These are phyloP conservation scores for Hippophae rhamnoides DNA, from an alignment of 306 rosid species.

Conservation along the genomic window DNA sequence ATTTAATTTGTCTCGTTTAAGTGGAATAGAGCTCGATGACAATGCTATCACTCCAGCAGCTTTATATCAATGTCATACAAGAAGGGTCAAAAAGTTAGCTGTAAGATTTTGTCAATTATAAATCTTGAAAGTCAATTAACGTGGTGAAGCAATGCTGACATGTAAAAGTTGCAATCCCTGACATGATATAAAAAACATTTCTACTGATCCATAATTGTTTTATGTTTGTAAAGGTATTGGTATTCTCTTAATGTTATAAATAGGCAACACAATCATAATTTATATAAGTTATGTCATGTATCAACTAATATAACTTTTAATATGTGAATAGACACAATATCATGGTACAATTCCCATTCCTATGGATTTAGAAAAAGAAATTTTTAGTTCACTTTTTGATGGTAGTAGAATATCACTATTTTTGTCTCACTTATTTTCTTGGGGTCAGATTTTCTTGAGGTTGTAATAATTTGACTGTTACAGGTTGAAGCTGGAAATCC, in stretches of 20 bases:
- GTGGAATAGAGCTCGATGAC: conserved; percentile 49
- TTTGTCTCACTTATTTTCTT: not conserved
- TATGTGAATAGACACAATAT: too few species aligned
- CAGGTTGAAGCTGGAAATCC: conserved; percentile 98
- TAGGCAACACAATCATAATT: too few species aligned
- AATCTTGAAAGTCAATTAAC: not conserved
- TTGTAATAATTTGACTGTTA: conserved; percentile 12
- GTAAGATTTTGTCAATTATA: conserved; percentile 40
- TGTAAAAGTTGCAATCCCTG: too few species aligned
- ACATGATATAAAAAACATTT: too few species aligned
- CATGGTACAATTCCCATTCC: not conserved
- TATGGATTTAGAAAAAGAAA: not conserved
- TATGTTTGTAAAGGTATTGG: too few species aligned
- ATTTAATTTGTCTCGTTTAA: conserved; percentile 60
- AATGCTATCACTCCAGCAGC: conserved; percentile 57
- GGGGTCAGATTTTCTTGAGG: conserved; percentile 13
- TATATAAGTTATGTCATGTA: too few species aligned
- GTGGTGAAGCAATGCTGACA: too few species aligned
- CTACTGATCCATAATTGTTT: too few species aligned
- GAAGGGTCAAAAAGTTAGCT: conserved; percentile 94
- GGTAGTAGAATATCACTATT: conserved; percentile 6
- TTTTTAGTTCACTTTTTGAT: not conserved
- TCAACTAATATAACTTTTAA: too few species aligned
- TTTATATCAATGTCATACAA: conserved; percentile 66
- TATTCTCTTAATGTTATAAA: too few species aligned